These are phyloP conservation scores for Intubia oerlemansii DNA, from an alignment of 2,329 filamentous ascomycete species.

Conservation along the genomic window DNA sequence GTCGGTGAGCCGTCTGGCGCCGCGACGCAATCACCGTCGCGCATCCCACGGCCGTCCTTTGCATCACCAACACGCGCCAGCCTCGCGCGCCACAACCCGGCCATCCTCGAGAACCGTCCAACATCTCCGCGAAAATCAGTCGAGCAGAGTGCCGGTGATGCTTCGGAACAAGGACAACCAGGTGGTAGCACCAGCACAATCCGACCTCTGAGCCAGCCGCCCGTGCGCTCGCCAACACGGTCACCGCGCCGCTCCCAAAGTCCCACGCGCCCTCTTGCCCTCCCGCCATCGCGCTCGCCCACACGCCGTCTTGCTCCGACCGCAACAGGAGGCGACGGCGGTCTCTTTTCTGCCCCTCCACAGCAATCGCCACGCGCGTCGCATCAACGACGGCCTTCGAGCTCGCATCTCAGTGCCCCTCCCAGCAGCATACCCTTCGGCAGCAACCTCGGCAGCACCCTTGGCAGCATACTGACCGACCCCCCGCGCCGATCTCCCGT, in stretches of 20 bases:
- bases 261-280: conserved; percentile 1
- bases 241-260: neutral
- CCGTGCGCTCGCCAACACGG: conserved; percentile 3
- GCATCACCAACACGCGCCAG: conserved; percentile 47
- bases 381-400: neutral
- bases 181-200: conserved; percentile 9
- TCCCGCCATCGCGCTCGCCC: conserved; percentile 9
- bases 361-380: neutral
- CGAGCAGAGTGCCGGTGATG: too few species aligned
- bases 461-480: conserved; percentile 16
- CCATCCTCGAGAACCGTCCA: conserved; percentile 33
- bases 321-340: conserved; percentile 3
- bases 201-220: conserved; percentile 1
- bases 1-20: too few species aligned
- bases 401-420: neutral
- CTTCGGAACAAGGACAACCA: too few species aligned
- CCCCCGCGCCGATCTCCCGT: conserved; percentile 19
- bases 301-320: conserved; percentile 7
- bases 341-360: neutral
- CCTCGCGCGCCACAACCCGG: conserved; percentile 36
- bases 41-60: conserved; percentile 29
- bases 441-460: too few species aligned
- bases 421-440: neutral
- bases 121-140: too few species aligned
- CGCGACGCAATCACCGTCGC: conserved; percentile 4